Evolutionary conservation across 2,329 filamentous ascomycete genomes (phyloP), one percentile per base, ranked within the genome.

Genomic region (Xylariaceae sp.): DNA sequence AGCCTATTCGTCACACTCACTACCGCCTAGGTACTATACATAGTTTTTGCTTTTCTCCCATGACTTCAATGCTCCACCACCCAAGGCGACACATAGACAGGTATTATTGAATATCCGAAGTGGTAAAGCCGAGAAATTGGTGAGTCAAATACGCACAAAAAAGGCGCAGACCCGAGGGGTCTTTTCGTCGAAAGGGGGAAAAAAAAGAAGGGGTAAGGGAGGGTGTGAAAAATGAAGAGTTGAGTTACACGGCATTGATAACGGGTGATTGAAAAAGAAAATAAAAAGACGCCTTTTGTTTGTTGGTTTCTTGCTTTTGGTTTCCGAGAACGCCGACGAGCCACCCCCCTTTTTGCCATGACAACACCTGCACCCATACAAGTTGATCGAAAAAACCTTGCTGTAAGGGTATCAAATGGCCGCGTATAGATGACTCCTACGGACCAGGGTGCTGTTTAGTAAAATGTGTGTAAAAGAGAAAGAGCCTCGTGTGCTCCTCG

Each of bases 11-110:
- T 18, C 10, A n/a, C 18, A 7, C 11, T 23, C 7, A 30, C 11
- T 2, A 2, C 2, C 23, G 34, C 9, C 10, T 51, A n/a, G n/a
- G n/a, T n/a, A 63, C 51, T 61, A 59, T 61, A 63, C 61, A 63
- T 55, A 45, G 52, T 51, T 51, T 51, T 9, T 35, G 53, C 23
- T 45, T 49, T 44, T 53, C 13, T 17, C 23, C 51, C 18, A 51
- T 47, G 15, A 55, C 39, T 59, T 47, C 23, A 30, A 30, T 30
- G 23, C 23, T 5, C 23, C 23, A 30, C 23, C 23, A 30, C 23
- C 23, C 23, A 30, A 30, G 23, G 23, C 23, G 4, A 30, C 23
- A 30, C 23, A 30, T 30, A 30, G 23, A 30, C 23, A 5, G 23
- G 17, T 18, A 18, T 18, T 30, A 30, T 30, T 30, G 23, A 30